These are phyloP conservation scores for Hanseniaspora taiwanica DNA, from an alignment of 805 yeast species.

Conservation along the genomic window DNA sequence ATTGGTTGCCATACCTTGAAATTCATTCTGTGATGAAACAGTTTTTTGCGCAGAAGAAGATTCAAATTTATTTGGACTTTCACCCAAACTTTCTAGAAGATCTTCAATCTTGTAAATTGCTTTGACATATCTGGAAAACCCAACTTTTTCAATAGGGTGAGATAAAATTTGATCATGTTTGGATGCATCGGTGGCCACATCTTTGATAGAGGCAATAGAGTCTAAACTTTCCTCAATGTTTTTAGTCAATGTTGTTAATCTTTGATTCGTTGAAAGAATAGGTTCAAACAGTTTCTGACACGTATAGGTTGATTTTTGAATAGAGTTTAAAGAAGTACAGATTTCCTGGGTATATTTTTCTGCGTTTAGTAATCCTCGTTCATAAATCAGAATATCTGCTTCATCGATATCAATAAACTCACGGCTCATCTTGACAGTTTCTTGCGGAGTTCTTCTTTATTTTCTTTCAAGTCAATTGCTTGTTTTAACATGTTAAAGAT, in stretches of 20 bases:
- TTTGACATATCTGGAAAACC: conserved; percentile 25
- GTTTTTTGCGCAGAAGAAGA: neutral
- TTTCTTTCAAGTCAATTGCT: neutral
- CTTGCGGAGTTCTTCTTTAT: neutral
- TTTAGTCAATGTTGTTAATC: conserved; percentile 38
- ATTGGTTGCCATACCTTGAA: conserved; percentile 54
- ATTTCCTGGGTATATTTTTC: conserved; percentile 43
- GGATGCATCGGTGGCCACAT: conserved; percentile 34
- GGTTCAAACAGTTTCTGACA: conserved; percentile 62
- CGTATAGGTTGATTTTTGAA: conserved; percentile 38
- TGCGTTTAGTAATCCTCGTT: conserved; percentile 54
- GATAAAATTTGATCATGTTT: conserved; percentile 26
- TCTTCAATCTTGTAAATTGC: conserved; percentile 33
- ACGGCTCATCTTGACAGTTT: conserved; percentile 4
- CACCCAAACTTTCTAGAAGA: conserved; percentile 31
- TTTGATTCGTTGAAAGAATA: conserved; percentile 47
- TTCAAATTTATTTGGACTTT: conserved; percentile 9
- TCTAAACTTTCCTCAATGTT: conserved; percentile 44
- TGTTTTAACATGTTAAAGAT: no score
- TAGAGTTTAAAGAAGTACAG: conserved; percentile 37
- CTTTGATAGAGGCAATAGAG: conserved; percentile 34
- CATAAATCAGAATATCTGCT: conserved; percentile 72
- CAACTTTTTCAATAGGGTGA: conserved; percentile 21
- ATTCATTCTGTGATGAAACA: conserved; percentile 24
- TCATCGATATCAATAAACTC: conserved; percentile 47